phyloP scores from a whole-genome alignment of 768 basidiomycete species.

The Lactarius pseudohatsudake region DNA sequence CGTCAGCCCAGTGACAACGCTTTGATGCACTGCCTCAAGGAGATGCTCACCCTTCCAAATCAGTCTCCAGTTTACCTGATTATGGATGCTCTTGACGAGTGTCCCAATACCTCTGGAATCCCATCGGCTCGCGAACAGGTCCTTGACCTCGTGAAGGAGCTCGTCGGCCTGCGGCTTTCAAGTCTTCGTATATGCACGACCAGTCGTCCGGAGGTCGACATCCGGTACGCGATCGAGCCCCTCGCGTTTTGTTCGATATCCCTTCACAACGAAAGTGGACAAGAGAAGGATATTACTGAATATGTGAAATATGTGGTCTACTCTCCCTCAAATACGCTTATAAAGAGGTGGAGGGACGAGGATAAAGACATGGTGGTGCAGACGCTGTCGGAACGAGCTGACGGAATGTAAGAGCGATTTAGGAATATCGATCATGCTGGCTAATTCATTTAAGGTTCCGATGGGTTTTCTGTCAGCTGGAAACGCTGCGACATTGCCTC shows the following conservation, averaged over 20 bases:
- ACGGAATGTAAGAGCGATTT: not conserved
- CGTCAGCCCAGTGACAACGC: not conserved
- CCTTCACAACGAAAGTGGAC: not conserved
- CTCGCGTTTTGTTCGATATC: not conserved
- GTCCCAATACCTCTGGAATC: not conserved
- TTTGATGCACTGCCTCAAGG: not conserved
- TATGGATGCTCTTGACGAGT: not conserved
- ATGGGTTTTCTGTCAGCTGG: not conserved
- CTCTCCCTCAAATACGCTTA: not conserved
- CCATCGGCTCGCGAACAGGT: not conserved
- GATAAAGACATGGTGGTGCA: not conserved
- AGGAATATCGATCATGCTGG: not conserved
- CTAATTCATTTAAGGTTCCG: not conserved
- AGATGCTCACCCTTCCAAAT: not conserved
- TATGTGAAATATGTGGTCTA: not conserved
- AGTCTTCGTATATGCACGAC: not conserved
- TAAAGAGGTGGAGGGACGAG: not conserved
- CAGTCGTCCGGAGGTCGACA: not conserved
- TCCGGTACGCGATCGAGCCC: not conserved
- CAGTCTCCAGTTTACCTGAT: not conserved
- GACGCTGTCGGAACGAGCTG: not conserved
- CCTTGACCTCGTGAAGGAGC: not conserved
- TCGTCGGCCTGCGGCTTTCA: not conserved
- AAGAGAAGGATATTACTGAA: not conserved
- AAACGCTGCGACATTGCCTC: not conserved